These are phyloP conservation scores for Coniochaeta sp. DNA, from an alignment of 2,329 filamentous ascomycete species.

Conservation along the genomic window DNA sequence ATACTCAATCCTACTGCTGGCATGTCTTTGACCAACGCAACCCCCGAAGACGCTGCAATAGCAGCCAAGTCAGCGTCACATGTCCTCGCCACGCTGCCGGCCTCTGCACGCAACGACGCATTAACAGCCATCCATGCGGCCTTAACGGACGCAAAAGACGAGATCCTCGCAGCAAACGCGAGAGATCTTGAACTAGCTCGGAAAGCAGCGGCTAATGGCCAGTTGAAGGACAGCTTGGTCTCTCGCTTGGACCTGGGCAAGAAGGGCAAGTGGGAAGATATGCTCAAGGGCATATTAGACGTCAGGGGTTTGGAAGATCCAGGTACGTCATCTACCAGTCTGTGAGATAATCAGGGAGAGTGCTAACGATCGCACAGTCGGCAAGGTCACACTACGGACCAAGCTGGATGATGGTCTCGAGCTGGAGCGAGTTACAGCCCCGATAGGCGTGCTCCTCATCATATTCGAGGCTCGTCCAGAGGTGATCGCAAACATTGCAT, in stretches of 20 bases:
- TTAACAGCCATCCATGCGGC: slow-evolving; percentile 75
- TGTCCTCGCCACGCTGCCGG: slow-evolving; percentile 71
- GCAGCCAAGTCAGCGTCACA: slow-evolving; percentile 77
- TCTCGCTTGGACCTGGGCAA: slow-evolving; percentile 82
- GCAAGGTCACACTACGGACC: slow-evolving; percentile 75
- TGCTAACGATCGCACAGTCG: slow-evolving; percentile 47
- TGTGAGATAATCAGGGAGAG: neutral
- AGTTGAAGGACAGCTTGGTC: slow-evolving; percentile 73
- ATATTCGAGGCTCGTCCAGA: slow-evolving; percentile 98
- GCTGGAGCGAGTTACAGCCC: slow-evolving; percentile 83
- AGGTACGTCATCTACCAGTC: slow-evolving; percentile 42
- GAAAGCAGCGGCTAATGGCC: slow-evolving; percentile 65
- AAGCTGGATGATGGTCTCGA: slow-evolving; percentile 78
- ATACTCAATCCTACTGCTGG: neutral
- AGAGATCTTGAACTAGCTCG: slow-evolving; percentile 71
- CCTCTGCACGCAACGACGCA: slow-evolving; percentile 72
- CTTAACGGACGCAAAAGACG: slow-evolving; percentile 60
- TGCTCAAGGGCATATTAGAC: slow-evolving; percentile 90
- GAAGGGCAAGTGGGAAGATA: slow-evolving; percentile 92
- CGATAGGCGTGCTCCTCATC: slow-evolving; percentile 94
- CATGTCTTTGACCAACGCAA: slow-evolving; percentile 89
- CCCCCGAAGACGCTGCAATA: slow-evolving; percentile 67
- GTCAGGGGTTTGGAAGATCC: slow-evolving; percentile 81
- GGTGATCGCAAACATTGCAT: slow-evolving; percentile 96
- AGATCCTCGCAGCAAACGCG: slow-evolving; percentile 81